Percentiles rank a stretch among this genome's conserved stretches.
Conservation (phyloP, 371 early-diverging fungal species). For the Lichtheimia ornata region DNA sequence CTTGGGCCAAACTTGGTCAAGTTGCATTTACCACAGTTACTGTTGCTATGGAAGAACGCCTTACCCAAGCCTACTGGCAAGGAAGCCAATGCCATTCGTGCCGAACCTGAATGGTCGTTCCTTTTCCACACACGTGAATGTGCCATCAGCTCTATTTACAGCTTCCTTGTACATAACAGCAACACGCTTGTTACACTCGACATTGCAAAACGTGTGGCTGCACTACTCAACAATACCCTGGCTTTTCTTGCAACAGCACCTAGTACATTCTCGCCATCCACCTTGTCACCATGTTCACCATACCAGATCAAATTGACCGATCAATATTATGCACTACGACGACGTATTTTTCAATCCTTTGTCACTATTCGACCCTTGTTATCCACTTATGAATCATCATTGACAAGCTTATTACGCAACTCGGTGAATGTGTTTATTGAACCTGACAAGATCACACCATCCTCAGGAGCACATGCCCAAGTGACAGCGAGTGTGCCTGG, state of each 20-base stretch:
- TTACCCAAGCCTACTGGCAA: slow-evolving; percentile 66
- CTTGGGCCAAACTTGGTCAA: slow-evolving; percentile 82
- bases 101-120: slow-evolving; percentile 71
- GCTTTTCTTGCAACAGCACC: slow-evolving; percentile 68
- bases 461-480: slow-evolving; percentile 56
- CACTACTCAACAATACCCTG: slow-evolving; percentile 76
- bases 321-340: slow-evolving; percentile 61
- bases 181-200: slow-evolving; percentile 71
- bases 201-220: slow-evolving; percentile 80
- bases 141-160: slow-evolving; percentile 72
- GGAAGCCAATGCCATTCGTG: slow-evolving; percentile 55
- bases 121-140: slow-evolving; percentile 69
- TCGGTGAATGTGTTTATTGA: slow-evolving; percentile 57
- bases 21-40: slow-evolving; percentile 78
- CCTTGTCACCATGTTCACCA: slow-evolving; percentile 43
- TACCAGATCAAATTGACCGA: slow-evolving; percentile 56
- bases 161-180: slow-evolving; percentile 72
- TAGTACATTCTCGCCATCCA: slow-evolving; percentile 42
- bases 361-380: slow-evolving; percentile 61
- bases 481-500: slow-evolving; percentile 57
- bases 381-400: slow-evolving; percentile 67
- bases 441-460: slow-evolving; percentile 52
- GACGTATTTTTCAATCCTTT: slow-evolving; percentile 79
- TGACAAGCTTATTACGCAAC: slow-evolving; percentile 59
- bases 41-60: slow-evolving; percentile 73